Percentiles rank a stretch among this genome's conserved stretches.
phyloP scores from a whole-genome alignment of 257 asterid genomes.

The Petunia axillaris region DNA sequence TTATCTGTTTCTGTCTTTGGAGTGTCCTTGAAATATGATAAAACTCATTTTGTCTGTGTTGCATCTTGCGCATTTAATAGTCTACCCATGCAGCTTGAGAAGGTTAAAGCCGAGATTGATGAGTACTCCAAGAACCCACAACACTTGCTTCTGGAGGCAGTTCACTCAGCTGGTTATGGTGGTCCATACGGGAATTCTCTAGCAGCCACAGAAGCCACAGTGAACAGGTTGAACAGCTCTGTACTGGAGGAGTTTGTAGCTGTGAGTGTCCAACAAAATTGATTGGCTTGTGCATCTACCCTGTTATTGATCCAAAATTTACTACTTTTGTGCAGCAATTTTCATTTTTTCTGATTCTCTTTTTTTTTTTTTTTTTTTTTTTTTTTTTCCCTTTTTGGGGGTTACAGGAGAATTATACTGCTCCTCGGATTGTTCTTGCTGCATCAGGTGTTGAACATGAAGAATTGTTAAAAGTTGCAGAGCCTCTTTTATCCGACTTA shows the following conservation, averaged over 20 bases:
- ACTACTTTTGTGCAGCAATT: constrained; percentile 1
- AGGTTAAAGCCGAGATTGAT: constrained; percentile 58
- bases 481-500: constrained; percentile 78
- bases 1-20: background rate
- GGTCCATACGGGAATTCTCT: constrained; percentile 70
- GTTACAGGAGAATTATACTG: constrained; percentile 69
- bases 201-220: constrained; percentile 68
- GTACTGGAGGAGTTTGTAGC: constrained; percentile 77
- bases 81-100: constrained; percentile 49
- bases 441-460: constrained; percentile 93
- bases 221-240: constrained; percentile 52
- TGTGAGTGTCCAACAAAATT: constrained; percentile 49
- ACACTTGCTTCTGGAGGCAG: constrained; percentile 77
- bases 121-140: constrained; percentile 73
- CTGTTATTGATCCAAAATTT: constrained; percentile 10
- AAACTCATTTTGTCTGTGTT: background rate
- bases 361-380: constrained; percentile 24
- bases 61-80: background rate
- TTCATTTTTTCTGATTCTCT: constrained; percentile 23
- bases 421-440: constrained; percentile 82
- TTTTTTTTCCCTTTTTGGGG: constrained; percentile 18
- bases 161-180: constrained; percentile 75
- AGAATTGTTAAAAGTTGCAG: constrained; percentile 69
- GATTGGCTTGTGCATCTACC: constrained; percentile 6
- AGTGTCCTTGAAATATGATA: background rate